Base-by-base conservation (phyloP, 208 protist species). In the Trypanosomatidae sp. region DNA sequence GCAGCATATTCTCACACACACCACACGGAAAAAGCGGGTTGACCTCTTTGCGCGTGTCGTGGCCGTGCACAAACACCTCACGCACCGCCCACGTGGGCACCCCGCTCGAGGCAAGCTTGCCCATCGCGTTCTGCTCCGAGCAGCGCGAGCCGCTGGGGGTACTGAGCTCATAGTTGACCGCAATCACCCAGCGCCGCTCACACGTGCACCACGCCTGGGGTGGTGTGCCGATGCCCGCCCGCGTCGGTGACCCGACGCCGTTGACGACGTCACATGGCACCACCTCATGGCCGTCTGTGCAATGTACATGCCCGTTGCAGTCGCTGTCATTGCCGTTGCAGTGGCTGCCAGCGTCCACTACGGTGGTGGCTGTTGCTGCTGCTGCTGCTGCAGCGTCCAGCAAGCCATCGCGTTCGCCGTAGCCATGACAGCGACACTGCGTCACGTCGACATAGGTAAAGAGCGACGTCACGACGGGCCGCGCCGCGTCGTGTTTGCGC, bases 21-120 rank as follows among this genome's bases (percentile, higher is more conserved):
- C 85, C 85, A 43, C 85, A 93, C 7, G 85, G 85, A 45, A 93
- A 93, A 19, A 93, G 71, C 24, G 85, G 85, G 56, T 93, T 93
- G 11, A 65, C 35, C 38, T 93, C 74, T 46, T 73, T 76, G 38
- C 64, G 67, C 6, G 46, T 35, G 38, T 77, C 73, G 45, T 64
- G 58, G 21, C 80, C 80, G 42, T 89, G 77, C 28, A 92, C 84
- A 50, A 93, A 87, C 3, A 93, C 65, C 48, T 93, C 80, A 5
- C 85, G 72, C 21, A 93, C 69, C 13, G 53, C 54, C 59, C 68
- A 80, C 11, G 85, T 89, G 10, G 85, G 80, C 3, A 81, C 56
- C 7, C 85, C 85, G 3, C 71, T 49, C 4, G 76, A 64, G 25
- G 85, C 85, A 4, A 93, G 56, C 48, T 83, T 82, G 5, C 79